phyloP scores from a whole-genome alignment of 2,329 filamentous ascomycete genomes.

The Aureobasidium sp. region DNA sequence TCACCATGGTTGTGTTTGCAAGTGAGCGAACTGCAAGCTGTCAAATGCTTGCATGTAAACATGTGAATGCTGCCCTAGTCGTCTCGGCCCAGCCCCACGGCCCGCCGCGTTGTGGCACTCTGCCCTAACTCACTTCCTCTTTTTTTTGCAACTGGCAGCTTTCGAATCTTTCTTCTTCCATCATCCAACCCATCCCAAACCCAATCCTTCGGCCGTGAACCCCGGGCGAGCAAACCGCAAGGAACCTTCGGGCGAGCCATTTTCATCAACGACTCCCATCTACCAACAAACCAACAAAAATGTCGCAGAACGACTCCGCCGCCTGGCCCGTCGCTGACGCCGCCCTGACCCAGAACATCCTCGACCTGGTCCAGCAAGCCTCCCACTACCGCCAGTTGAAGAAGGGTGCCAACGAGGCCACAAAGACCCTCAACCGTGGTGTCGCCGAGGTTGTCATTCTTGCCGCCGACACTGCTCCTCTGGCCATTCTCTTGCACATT shows the following conservation, averaged over 20 bases:
- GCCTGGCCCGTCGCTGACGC: conserved; percentile 30
- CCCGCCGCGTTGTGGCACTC: not conserved
- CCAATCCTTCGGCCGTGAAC: conserved; percentile 8
- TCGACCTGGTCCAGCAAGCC: conserved; percentile 56
- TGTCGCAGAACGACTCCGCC: conserved; percentile 15
- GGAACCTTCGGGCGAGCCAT: conserved; percentile 13
- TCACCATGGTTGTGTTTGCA: not conserved
- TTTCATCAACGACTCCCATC: not conserved
- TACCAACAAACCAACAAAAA: conserved; percentile 3
- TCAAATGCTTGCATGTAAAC: not conserved
- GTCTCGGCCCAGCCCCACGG: not conserved
- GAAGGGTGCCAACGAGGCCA: conserved; percentile 72
- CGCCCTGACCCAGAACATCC: conserved; percentile 41
- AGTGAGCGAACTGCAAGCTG: not conserved
- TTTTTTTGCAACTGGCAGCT: not conserved
- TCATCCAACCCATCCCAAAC: not conserved
- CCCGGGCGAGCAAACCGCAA: conserved; percentile 12
- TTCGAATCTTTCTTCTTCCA: not conserved
- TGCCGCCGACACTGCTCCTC: conserved; percentile 76
- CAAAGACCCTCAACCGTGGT: conserved; percentile 38
- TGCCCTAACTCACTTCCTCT: not conserved
- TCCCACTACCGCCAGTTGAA: conserved; percentile 58
- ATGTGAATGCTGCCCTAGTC: not conserved
- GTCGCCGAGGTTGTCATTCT: conserved; percentile 84
- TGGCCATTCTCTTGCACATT: conserved; percentile 82